Evolutionary conservation across 768 basidiomycete genomes (phyloP), one percentile per base, ranked within the genome.

Genomic region (Hortiboletus campestris): DNA sequence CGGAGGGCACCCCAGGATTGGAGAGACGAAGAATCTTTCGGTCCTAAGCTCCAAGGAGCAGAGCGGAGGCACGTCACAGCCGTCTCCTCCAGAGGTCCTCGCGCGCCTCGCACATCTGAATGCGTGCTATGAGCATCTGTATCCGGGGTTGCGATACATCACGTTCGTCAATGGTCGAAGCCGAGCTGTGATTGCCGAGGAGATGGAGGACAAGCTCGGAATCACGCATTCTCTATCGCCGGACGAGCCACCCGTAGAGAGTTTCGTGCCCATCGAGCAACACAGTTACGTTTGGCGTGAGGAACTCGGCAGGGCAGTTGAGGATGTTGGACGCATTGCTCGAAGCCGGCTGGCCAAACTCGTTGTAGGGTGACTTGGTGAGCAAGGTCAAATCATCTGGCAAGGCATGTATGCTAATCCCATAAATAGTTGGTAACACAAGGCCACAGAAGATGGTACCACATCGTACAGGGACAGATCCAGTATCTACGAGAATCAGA

Each of bases 101-200:
- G 80, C 74, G 7, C 83, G 91, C 10, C 79, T 97, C 17, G 79
- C 69, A 32, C 81, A 89, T 60, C 80, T 96, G 47, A 97, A 97
- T 61, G 78, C 75, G 12, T 81, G 82, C 59, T 96, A 95, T 65
- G 91, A 94, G 67, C 74, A 67, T 29, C 73, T 73, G 50, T 96
- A 86, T 64, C 84, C 88, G 0, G 85, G 88, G 4, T 68, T 97
- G 59, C 80, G 89, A 19, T 96, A 93, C 66, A 91, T 97, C 73
- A 94, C 92, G 6, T 97, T 94, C 65, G 94, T 96, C 39, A 92
- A 94, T 64, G 91, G 91, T 34, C 81, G 94, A 55, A 81, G 82
- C 57, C 77, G 93, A 38, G 80, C 79, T 34, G 79, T 70, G 44
- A 86, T 97, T 61, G 85, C 83, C 38, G 78, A 83, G 61, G 91